A percentile compares a stretch with the other conserved stretches of the same genome.
These are phyloP conservation scores for Limnanthes douglasii DNA, from an alignment of 345 rosid species.

Conservation along the genomic window DNA sequence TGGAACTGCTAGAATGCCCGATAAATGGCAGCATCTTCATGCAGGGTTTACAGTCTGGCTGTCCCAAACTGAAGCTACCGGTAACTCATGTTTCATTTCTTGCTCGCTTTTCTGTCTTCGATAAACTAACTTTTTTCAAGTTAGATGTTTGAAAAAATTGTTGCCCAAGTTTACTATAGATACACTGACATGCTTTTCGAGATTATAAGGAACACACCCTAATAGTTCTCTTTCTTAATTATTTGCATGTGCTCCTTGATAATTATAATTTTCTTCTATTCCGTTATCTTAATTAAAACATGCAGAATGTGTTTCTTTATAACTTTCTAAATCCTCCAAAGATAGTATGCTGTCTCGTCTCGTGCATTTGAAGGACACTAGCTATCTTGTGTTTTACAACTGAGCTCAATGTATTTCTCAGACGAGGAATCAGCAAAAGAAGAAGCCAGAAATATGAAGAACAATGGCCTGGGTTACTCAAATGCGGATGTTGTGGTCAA, in stretches of 20 bases:
- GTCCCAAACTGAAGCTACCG: constrained; percentile 67
- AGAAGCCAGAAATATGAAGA: constrained; percentile 47
- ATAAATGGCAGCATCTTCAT: constrained; percentile 70
- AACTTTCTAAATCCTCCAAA: not conserved
- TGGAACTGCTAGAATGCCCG: constrained; percentile 53
- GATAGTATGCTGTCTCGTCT: not conserved
- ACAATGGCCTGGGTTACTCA: constrained; percentile 41
- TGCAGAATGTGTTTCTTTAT: no score
- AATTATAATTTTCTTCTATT: no score
- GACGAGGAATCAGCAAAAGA: constrained; percentile 69
- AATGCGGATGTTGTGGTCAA: constrained; percentile 84
- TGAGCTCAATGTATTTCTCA: constrained; percentile 7
- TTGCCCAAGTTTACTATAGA: no score
- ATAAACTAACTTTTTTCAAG: no score
- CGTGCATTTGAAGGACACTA: no score
- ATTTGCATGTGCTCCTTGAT: not conserved
- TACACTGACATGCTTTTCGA: no score
- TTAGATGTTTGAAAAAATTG: no score
- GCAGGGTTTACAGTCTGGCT: constrained; percentile 82
- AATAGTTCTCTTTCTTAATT: no score
- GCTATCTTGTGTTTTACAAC: no score
- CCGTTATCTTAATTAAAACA: no score
- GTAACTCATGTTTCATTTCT: constrained; percentile 14
- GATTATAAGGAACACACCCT: no score
- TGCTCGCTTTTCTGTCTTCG: no score